Evolutionary conservation across 148 eudicot species (phyloP), one percentile per base, ranked within the genome.

Genomic region (Fagopyrum tataricum): DNA sequence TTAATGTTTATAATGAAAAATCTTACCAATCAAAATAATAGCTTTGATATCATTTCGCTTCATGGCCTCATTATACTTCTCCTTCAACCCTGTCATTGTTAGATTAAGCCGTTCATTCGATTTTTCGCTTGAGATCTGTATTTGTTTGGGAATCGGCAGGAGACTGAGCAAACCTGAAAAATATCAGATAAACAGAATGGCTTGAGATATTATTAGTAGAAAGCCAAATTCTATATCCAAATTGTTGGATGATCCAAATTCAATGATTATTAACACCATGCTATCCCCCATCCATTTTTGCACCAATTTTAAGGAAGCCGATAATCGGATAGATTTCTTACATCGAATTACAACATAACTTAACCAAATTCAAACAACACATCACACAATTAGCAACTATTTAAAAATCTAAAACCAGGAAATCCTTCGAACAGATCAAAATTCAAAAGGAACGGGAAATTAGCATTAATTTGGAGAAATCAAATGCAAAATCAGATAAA

Each of bases 31-130:
- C 40, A 90, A 53, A 61, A 93, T 97, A 73, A 91, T 76, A 53
- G 98, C 98, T 82, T 88, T 89, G 15, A 94, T 93, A 75, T 94
- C 98, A 73, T 83, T 79, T 78, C 97, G 84, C 61, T 79, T 79
- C 90, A 81, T 82, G 6, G 98, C 97, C 76, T 91, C 95, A 23
- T 73, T 69, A 56, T 83, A 88, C 44, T 84, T 88, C 78, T 79
- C 88, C 73, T 83, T 85, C 79, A 94, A 76, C 21, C 89, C 97
- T n/a, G n/a, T n/a, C n/a, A n/a, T n/a, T n/a, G n/a, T n/a, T n/a
- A n/a, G n/a, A n/a, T n/a, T n/a, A n/a, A n/a, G n/a, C n/a, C n/a
- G n/a, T n/a, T n/a, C n/a, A 42, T 41, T 69, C 51, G n/a, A 69
- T 4, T 11, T n/a, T 43, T 69, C 72, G 49, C 48, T 69, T 69